Base-by-base conservation (phyloP, 495 filamentous ascomycete genomes). In the Penicillium chermesinum region DNA sequence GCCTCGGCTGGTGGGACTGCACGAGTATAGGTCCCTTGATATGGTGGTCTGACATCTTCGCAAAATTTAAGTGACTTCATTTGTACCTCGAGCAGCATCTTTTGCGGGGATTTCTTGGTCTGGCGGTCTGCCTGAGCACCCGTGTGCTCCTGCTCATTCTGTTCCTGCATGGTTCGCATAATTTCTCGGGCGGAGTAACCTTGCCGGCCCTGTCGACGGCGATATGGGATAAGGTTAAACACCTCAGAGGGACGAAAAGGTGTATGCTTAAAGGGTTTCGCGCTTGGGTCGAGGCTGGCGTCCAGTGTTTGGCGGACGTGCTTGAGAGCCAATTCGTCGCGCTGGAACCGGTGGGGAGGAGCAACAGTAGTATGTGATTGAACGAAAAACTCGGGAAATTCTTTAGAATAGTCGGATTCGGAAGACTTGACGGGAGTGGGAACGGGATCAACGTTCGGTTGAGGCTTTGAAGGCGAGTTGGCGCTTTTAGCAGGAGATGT, bases 41-140 rank as follows among this genome's bases (percentile, higher is more conserved):
- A 99, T 0, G 93, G 83, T 1, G 94, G 93, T 21, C 93, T 78
- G 6, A 96, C 87, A 67, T 97, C 93, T 65, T 95, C 85, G 6
- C 71, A 69, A 50, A 97, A 97, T 41, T 81, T 78, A 5, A 99
- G 67, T 21, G 85, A 83, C 59, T 95, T 96, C 60, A 88, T 73
- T 2, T 82, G 76, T 6, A 94, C 66, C 3, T 68, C 57, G 38
- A 77, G 75, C 12, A 98, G 74, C 2, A 79, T 61, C n/a, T 80
- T 61, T 6, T 62, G 58, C 6, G 76, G 74, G 1, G 27, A 14
- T 20, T 44, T 44, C 0, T n/a, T 17, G 19, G 27, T 13, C 71
- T 66, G 5, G 2, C 21, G n/a, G 12, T 13, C 38, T n/a, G 18
- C 8, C n/a, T 44, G 7, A 51, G 37, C 10, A 48, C 38, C 2